Percentiles rank a stretch among this genome's conserved stretches.
These are phyloP conservation scores for Triangularia setosa DNA, from an alignment of 2,329 filamentous ascomycete species.

Conservation along the genomic window DNA sequence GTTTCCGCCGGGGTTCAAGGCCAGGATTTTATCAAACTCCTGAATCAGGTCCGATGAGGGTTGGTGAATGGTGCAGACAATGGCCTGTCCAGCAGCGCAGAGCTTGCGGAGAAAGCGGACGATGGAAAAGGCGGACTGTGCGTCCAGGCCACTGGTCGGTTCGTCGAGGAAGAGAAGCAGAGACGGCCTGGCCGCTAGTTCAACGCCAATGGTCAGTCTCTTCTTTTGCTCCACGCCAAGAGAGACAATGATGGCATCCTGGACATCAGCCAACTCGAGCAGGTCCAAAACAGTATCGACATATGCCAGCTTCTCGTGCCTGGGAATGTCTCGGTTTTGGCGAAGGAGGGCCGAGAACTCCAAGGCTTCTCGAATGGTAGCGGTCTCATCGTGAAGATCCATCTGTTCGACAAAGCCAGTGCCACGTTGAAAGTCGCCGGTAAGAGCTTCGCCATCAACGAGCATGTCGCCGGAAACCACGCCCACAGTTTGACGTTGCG, in stretches of 20 bases:
- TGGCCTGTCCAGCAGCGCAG: conserved; percentile 41
- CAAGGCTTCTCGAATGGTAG: conserved; percentile 65
- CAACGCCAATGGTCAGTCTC: conserved; percentile 70
- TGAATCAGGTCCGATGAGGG: conserved; percentile 41
- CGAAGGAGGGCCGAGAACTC: conserved; percentile 64
- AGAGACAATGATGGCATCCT: conserved; percentile 65
- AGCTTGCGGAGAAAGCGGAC: conserved; percentile 65
- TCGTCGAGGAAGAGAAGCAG: conserved; percentile 73
- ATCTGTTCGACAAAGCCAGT: conserved; percentile 70
- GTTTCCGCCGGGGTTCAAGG: conserved; percentile 46
- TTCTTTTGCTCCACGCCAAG: conserved; percentile 45
- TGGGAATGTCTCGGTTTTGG: conserved; percentile 54
- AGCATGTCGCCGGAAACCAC: conserved; percentile 68
- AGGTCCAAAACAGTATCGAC: conserved; percentile 69
- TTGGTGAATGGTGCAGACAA: conserved; percentile 45
- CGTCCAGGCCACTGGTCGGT: conserved; percentile 70
- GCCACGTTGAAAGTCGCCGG: conserved; percentile 64
- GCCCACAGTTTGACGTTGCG: conserved; percentile 62
- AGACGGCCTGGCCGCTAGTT: conserved; percentile 68
- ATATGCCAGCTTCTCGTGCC: conserved; percentile 62
- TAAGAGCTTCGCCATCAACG: conserved; percentile 60
- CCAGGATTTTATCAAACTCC: conserved; percentile 50
- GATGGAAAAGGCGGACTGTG: conserved; percentile 71
- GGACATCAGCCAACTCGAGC: conserved; percentile 63
- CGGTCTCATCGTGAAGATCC: conserved; percentile 63